These are phyloP conservation scores for Craspedostauros australis DNA, from an alignment of 108 stramenopile genomes.

Conservation along the genomic window DNA sequence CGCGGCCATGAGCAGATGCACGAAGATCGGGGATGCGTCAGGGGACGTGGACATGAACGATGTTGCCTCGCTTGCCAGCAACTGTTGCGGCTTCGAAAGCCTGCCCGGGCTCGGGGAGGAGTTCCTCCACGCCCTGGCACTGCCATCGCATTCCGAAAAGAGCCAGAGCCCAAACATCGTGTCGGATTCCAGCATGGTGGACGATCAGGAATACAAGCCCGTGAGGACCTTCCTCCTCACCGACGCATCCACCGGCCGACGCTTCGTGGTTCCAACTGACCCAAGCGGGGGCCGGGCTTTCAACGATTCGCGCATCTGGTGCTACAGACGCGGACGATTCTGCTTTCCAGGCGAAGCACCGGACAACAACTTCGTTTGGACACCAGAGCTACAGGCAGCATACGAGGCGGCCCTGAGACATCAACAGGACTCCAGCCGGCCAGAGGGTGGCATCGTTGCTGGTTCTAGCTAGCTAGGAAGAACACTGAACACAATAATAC, in stretches of 20 bases:
- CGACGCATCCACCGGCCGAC: constrained; percentile 65
- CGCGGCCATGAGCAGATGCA: constrained; percentile 6
- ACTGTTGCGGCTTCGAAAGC: constrained; percentile 47
- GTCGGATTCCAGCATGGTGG: constrained; percentile 28
- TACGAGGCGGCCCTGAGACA: constrained; percentile 59
- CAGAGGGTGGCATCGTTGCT: not conserved
- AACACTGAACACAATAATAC: no score
- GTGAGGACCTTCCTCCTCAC: constrained; percentile 79
- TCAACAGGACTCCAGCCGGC: constrained; percentile 6
- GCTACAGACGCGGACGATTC: constrained; percentile 80
- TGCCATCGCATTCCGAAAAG: constrained; percentile 14
- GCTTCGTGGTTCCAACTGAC: constrained; percentile 78
- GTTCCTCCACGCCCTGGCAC: constrained; percentile 46
- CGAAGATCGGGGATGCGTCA: constrained; percentile 9
- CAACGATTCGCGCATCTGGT: constrained; percentile 79
- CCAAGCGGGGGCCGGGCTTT: constrained; percentile 78
- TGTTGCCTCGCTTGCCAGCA: constrained; percentile 42
- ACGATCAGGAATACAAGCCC: constrained; percentile 16
- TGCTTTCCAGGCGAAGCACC: constrained; percentile 68
- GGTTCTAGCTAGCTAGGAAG: no score
- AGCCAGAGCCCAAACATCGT: constrained; percentile 10
- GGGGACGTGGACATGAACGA: constrained; percentile 46
- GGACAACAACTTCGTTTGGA: constrained; percentile 80
- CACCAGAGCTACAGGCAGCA: constrained; percentile 65
- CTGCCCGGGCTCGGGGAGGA: constrained; percentile 52